phyloP scores from a whole-genome alignment of 148 eudicot genomes.

The Nepenthes mirabilis region DNA sequence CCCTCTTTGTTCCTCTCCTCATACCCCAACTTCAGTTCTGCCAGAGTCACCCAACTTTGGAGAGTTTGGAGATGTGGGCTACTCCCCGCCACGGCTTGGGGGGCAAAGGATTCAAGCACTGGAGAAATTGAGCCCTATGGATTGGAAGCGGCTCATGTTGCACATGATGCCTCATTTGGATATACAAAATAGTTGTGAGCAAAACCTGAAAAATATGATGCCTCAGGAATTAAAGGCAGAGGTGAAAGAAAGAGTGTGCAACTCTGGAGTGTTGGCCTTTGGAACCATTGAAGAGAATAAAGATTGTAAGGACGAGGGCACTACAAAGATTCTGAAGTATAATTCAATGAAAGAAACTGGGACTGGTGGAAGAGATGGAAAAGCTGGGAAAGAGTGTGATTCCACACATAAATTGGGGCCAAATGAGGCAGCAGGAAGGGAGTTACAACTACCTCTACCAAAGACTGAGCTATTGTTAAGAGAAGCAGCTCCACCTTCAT shows the following conservation, averaged over 20 bases:
- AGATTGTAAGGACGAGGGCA: slow-evolving; percentile 5
- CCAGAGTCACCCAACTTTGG: slow-evolving; percentile 21
- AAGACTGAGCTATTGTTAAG: too few relatives aligned
- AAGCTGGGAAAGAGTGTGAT: background rate
- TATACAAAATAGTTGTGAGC: slow-evolving; percentile 12
- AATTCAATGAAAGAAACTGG: background rate
- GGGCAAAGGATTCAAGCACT: slow-evolving; percentile 64
- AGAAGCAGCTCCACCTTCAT: slow-evolving; percentile 1
- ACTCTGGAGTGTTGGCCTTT: slow-evolving; percentile 9
- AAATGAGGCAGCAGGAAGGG: background rate
- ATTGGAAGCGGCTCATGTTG: slow-evolving; percentile 64
- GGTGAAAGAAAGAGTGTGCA: slow-evolving; percentile 10
- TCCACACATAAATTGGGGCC: background rate
- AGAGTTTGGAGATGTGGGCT: slow-evolving; percentile 20
- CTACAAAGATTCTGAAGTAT: background rate
- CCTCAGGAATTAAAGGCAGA: slow-evolving; percentile 13
- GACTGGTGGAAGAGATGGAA: background rate
- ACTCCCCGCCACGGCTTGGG: slow-evolving; percentile 51
- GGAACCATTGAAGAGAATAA: slow-evolving; percentile 12
- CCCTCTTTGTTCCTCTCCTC: slow-evolving; percentile 40
- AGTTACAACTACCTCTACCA: background rate
- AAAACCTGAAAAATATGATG: slow-evolving; percentile 7
- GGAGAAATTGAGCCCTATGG: slow-evolving; percentile 62
- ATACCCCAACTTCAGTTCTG: slow-evolving; percentile 83
- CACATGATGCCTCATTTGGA: slow-evolving; percentile 47